Percentiles rank a stretch among this genome's conserved stretches.
Conservation (phyloP, 1,284 basidiomycete species). For the Salmacisia buchloeana region DNA sequence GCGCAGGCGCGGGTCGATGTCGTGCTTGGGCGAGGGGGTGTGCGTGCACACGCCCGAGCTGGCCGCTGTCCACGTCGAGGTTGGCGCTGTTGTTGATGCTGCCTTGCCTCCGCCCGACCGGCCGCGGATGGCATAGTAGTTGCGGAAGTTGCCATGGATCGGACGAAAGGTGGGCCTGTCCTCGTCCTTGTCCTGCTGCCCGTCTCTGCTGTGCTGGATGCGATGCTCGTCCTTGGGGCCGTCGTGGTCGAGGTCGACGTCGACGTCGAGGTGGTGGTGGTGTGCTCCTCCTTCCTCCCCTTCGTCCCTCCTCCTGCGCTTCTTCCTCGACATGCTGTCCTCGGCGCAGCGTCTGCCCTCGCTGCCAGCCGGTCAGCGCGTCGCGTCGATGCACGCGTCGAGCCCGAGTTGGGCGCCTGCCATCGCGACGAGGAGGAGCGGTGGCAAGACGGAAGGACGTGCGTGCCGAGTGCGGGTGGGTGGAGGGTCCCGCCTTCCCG, state of each 20-base stretch:
- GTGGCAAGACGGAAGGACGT: too few relatives aligned
- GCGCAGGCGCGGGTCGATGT: neutral
- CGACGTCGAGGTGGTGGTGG: too few relatives aligned
- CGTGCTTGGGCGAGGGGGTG: too few relatives aligned
- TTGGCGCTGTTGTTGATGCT: neutral
- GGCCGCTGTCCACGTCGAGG: neutral
- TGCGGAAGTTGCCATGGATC: conserved; percentile 9
- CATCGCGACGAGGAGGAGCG: too few relatives aligned
- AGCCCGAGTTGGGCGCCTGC: too few relatives aligned
- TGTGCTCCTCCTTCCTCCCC: neutral
- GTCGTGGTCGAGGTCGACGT: neutral
- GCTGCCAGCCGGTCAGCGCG: too few relatives aligned
- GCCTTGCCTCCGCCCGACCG: neutral
- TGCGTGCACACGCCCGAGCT: neutral
- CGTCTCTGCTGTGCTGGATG: neutral
- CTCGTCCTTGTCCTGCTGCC: neutral
- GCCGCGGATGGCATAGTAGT: conserved; percentile 6
- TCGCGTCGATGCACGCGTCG: too few relatives aligned
- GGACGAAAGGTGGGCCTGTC: neutral
- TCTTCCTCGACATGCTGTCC: neutral
- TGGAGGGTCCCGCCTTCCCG: too few relatives aligned
- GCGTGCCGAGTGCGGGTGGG: too few relatives aligned
- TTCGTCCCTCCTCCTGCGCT: too few relatives aligned
- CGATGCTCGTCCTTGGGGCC: neutral
- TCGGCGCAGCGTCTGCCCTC: neutral